A percentile compares a stretch with the other conserved stretches of the same genome.
Evolutionary conservation across 1,284 basidiomycete genomes (phyloP).

Genomic region (Ustilago trichophora): DNA sequence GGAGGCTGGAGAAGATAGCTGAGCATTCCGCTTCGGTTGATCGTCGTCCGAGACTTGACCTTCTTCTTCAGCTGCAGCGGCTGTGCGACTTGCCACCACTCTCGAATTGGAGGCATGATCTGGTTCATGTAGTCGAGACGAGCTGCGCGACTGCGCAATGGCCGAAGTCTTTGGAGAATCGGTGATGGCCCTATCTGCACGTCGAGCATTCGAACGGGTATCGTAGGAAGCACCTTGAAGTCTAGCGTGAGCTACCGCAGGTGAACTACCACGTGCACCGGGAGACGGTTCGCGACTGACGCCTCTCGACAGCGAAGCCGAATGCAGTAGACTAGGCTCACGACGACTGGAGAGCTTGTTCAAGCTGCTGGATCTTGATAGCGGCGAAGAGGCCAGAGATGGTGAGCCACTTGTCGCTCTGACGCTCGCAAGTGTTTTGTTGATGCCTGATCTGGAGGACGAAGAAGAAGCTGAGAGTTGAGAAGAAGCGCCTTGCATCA

Average conservation of each 20-base stretch:
- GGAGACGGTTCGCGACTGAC: conserved; percentile 24
- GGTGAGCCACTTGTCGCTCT: conserved; percentile 3
- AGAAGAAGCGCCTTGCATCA: conserved; percentile 34
- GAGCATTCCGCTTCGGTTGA: background rate
- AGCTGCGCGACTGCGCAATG: background rate
- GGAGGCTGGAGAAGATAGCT: conserved; percentile 10
- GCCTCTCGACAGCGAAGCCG: conserved; percentile 9
- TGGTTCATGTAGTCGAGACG: background rate
- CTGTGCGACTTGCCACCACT: background rate
- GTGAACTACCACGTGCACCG: background rate
- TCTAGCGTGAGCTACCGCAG: background rate
- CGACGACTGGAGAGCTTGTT: conserved; percentile 24
- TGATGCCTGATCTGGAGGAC: conserved; percentile 14
- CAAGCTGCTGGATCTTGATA: conserved; percentile 37
- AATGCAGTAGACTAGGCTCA: conserved; percentile 3
- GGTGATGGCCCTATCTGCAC: conserved; percentile 8
- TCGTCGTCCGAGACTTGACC: conserved; percentile 3
- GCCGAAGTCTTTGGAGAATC: conserved; percentile 16
- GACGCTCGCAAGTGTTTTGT: conserved; percentile 17
- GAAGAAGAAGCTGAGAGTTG: conserved; percentile 13
- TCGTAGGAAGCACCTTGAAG: conserved; percentile 13
- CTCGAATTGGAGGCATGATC: background rate
- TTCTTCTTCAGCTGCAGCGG: background rate
- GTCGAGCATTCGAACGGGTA: background rate
- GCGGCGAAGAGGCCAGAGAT: conserved; percentile 5